phyloP scores from a whole-genome alignment of 148 eudicot species.

The Mesembryanthemum crystallinum region DNA sequence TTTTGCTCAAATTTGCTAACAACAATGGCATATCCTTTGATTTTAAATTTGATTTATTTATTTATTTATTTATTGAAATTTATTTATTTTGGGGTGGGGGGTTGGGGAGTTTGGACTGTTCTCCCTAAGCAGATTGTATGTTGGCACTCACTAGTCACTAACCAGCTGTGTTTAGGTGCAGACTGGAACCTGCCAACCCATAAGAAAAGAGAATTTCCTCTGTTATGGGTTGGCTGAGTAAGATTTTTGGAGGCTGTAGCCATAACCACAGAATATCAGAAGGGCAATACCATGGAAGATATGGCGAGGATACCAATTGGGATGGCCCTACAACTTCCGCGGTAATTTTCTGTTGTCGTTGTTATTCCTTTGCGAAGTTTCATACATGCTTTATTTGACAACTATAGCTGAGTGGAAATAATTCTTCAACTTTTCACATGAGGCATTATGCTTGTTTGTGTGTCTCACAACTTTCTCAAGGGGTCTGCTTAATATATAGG shows the following conservation, averaged over 20 bases:
- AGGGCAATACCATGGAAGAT: conserved; percentile 62
- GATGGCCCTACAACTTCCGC: conserved; percentile 53
- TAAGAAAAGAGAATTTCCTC: conserved; percentile 19
- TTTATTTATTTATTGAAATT: not conserved
- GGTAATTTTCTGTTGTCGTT: conserved; percentile 36
- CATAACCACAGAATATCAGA: conserved; percentile 56
- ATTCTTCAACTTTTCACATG: not conserved
- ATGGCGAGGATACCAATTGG: conserved; percentile 60
- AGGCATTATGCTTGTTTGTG: not conserved
- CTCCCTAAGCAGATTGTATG: conserved; percentile 9
- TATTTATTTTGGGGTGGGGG: not conserved
- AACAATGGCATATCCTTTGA: not conserved
- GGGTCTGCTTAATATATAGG: not conserved
- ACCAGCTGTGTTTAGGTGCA: conserved; percentile 21
- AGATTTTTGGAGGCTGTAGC: conserved; percentile 60
- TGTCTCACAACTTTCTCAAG: not conserved
- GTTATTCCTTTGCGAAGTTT: not conserved
- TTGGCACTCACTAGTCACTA: conserved; percentile 11
- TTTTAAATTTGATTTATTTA: not conserved
- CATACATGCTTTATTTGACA: not conserved
- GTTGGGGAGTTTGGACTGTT: not conserved
- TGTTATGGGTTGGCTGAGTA: conserved; percentile 87
- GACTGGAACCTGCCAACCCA: conserved; percentile 26
- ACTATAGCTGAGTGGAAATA: not conserved
- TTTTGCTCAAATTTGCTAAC: not conserved